Base-by-base conservation (phyloP, 257 asterid genomes). In the Nicotiana tabacum region DNA sequence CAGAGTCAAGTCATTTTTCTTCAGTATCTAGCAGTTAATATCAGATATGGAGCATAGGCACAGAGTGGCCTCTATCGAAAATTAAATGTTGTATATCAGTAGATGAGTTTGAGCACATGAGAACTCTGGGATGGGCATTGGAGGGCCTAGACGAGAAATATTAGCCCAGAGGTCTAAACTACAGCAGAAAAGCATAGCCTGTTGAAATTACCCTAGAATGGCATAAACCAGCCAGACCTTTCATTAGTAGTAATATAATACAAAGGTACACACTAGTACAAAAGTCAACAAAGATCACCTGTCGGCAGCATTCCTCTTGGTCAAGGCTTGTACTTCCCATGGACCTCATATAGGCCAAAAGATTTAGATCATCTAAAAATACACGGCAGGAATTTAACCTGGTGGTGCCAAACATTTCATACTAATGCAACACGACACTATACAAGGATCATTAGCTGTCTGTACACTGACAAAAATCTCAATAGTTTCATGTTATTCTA, bases 21-120 rank as follows among this genome's bases (percentile, higher is more conserved):
- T 66, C 77, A 37, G 67, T 62, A 76, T 11, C 78, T 27, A 77
- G 78, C 65, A 81, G 67, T 48, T 65, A 66, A 32, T 48, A 81
- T 66, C 78, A 66, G 27, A 81, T 32, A 66, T 29, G 78, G 51
- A 48, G 46, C 62, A 60, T 61, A 61, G 76, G 27, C 35, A 24
- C 76, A 33, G 76, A 66, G 24, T 35, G 48, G 51, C 27, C 76
- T 33, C 51, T 67, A 81, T 56, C 21, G 30, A 35, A 3, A 72
- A 72, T 43, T n/a, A 72, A 21, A 46, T 3, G 9, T 24, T 53
- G 78, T n/a, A 6, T 24, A 72, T 72, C 61, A 46, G 60, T 46
- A 72, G 78, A 72, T 72, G 39, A 46, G 32, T 72, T 46, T 43
- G 35, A 39, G 48, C 78, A 72, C 27, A 57, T 72, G 78, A 72